Conservation (phyloP, 2,329 filamentous ascomycete genomes). For the Trichophyton mentagrophytes region DNA sequence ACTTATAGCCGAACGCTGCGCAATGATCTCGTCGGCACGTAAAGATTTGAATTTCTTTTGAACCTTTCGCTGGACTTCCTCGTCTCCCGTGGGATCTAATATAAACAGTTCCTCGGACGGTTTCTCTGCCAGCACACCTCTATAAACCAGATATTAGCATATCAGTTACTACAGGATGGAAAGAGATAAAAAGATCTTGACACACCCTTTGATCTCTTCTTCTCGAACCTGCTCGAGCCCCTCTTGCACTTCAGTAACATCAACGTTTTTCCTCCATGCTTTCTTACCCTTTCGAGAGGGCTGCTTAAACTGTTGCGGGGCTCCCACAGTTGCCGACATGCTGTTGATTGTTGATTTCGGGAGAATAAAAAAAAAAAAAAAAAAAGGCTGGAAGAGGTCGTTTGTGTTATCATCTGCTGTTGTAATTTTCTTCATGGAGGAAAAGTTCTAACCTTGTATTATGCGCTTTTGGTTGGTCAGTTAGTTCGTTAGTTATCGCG, state of each 20-base stretch:
- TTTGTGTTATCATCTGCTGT: neutral
- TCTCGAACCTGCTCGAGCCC: slow-evolving; percentile 76
- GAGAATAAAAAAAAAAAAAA: neutral
- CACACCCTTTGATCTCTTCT: slow-evolving; percentile 78
- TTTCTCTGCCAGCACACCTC: slow-evolving; percentile 76
- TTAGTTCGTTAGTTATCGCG: slow-evolving; percentile 11
- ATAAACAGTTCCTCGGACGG: slow-evolving; percentile 72
- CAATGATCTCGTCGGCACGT: slow-evolving; percentile 84
- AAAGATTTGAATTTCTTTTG: slow-evolving; percentile 62
- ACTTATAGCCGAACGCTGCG: slow-evolving; percentile 67
- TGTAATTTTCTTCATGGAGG: slow-evolving; percentile 8
- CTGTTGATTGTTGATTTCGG: slow-evolving; percentile 1
- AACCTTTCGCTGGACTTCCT: slow-evolving; percentile 50
- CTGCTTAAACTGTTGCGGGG: slow-evolving; percentile 73
- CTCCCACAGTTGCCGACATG: slow-evolving; percentile 31
- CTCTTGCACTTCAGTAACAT: slow-evolving; percentile 71
- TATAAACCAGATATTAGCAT: slow-evolving; percentile 26
- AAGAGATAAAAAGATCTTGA: neutral
- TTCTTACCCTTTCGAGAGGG: slow-evolving; percentile 95
- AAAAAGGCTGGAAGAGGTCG: neutral
- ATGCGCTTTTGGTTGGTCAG: slow-evolving; percentile 8
- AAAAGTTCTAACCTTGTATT: slow-evolving; percentile 3
- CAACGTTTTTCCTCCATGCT: slow-evolving; percentile 97
- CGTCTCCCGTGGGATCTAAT: slow-evolving; percentile 62
- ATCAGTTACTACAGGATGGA: slow-evolving; percentile 4